Base-by-base conservation (phyloP, 768 basidiomycete species). In the Tricholoma furcatifolium region DNA sequence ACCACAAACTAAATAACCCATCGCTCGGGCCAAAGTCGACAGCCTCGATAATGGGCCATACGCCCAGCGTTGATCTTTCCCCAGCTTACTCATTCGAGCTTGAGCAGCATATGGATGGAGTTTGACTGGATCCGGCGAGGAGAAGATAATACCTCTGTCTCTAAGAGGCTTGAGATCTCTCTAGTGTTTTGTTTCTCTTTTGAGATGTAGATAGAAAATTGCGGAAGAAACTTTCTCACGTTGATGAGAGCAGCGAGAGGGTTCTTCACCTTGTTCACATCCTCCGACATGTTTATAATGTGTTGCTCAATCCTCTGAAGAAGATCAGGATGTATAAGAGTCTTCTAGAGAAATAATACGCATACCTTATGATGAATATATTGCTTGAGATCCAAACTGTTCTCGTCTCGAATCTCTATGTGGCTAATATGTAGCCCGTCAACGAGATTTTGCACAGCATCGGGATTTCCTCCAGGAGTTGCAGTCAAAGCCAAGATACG, bases 401-500 rank as follows among this genome's bases (percentile, higher is more conserved):
- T 78, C 63, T 98, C 97, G 63, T 96, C 85, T 47, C 97, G 82
- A 57, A 98, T 91, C 64, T 98, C 96, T 52, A 99, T 95, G 53
- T 85, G 83, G 60, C 93, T 93, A 50, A 99, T 94, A 63, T 98
- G 97, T 10, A 99, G 73, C 15, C 87, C 85, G 65, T 98, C 93
- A n/a, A 98, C 82, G 32, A 99, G 83, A 5, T 70, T 74, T 68
- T 99, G 97, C 2, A 98, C 87, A n/a, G 85, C 85, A 32, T 93
- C 91, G 1, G 87, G 83, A 40, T 81, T 88, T 56, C 85, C 74
- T 39, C 94, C 96, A 11, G 97, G 97, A 6, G 97, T 99, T 2
- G 97, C 97, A 5, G 93, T 98, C 18, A 99, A 78, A 2, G 97
- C 97, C 18, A 99, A 75, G 8, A 98, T 75, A 14, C 97, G 85